phyloP scores from a whole-genome alignment of 2,329 filamentous ascomycete genomes.

The Cytospora mali region DNA sequence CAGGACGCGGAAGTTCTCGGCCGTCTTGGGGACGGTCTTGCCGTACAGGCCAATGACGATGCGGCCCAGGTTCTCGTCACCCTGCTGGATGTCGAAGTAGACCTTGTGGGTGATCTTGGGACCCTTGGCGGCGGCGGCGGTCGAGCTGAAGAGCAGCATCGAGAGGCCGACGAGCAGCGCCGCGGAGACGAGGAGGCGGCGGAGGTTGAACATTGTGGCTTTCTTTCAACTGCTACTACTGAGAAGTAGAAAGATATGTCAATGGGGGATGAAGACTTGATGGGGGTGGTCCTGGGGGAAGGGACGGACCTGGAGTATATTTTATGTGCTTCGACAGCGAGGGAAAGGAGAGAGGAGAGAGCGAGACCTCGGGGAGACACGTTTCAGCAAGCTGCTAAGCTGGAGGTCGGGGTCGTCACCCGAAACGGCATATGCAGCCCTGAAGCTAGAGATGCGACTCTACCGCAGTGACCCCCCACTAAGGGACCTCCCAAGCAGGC shows the following conservation, averaged over 20 bases:
- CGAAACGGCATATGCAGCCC: slow-evolving; percentile 20
- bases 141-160: slow-evolving; percentile 75
- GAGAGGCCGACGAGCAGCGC: slow-evolving; percentile 76
- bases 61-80: slow-evolving; percentile 72
- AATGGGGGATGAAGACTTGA: slow-evolving; percentile 7
- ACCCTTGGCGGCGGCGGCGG: slow-evolving; percentile 75
- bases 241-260: slow-evolving; percentile 2
- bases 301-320: slow-evolving; percentile 10
- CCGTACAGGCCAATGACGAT: slow-evolving; percentile 84
- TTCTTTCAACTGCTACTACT: slow-evolving; percentile 4
- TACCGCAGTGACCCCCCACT: slow-evolving; percentile 13
- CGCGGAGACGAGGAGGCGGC: slow-evolving; percentile 70
- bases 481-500: slow-evolving; percentile 8
- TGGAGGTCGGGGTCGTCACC: slow-evolving; percentile 3
- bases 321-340: slow-evolving; percentile 19
- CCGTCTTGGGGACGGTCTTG: slow-evolving; percentile 79
- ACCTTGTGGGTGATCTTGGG: slow-evolving; percentile 97
- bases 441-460: slow-evolving; percentile 23
- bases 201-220: slow-evolving; percentile 71
- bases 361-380: slow-evolving; percentile 25
- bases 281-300: slow-evolving; percentile 20
- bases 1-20: slow-evolving; percentile 76
- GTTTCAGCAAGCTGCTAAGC: slow-evolving; percentile 19
- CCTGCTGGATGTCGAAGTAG: slow-evolving; percentile 82
- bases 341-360: slow-evolving; percentile 20